Conservation (phyloP, 2,329 filamentous ascomycete species). For the Leptoxyphium fumago region DNA sequence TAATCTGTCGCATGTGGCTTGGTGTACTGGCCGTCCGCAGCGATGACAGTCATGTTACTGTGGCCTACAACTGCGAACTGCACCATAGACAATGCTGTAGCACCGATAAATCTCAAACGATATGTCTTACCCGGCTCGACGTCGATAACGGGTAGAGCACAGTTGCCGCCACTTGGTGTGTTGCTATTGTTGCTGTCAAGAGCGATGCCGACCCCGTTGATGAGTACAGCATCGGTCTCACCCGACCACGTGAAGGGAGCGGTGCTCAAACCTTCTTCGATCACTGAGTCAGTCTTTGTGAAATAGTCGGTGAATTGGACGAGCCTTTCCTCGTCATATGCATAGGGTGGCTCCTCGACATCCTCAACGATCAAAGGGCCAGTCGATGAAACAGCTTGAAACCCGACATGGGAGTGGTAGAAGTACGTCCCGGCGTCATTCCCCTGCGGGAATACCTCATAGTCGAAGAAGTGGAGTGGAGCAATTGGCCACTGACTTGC, state of each 20-base stretch:
- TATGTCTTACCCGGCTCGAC: slow-evolving; percentile 48
- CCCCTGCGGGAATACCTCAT: slow-evolving; percentile 41
- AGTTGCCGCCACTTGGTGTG: slow-evolving; percentile 11
- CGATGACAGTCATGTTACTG: slow-evolving; percentile 41
- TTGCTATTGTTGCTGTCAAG: slow-evolving; percentile 4
- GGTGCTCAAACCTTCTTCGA: slow-evolving; percentile 36
- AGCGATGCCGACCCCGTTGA: slow-evolving; percentile 41
- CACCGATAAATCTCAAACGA: slow-evolving; percentile 45
- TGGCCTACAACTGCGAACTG: slow-evolving; percentile 44
- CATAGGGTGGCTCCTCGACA: slow-evolving; percentile 31
- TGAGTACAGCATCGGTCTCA: slow-evolving; percentile 40
- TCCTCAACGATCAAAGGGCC: slow-evolving; percentile 47
- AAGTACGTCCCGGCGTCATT: slow-evolving; percentile 50
- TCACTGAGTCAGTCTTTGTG: slow-evolving; percentile 34
- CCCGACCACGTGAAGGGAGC: slow-evolving; percentile 43
- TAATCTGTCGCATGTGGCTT: slow-evolving; percentile 31
- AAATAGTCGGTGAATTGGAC: slow-evolving; percentile 45
- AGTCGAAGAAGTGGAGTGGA: slow-evolving; percentile 49
- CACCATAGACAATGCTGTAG: slow-evolving; percentile 39
- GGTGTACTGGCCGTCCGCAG: slow-evolving; percentile 42
- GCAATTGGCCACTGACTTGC: slow-evolving; percentile 53
- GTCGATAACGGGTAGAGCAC: slow-evolving; percentile 38
- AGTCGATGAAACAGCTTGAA: slow-evolving; percentile 44
- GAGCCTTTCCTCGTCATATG: slow-evolving; percentile 47
- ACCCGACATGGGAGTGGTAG: slow-evolving; percentile 52